Conservation (phyloP, 352 stramenopile species). For the Pythium plurisporium region DNA sequence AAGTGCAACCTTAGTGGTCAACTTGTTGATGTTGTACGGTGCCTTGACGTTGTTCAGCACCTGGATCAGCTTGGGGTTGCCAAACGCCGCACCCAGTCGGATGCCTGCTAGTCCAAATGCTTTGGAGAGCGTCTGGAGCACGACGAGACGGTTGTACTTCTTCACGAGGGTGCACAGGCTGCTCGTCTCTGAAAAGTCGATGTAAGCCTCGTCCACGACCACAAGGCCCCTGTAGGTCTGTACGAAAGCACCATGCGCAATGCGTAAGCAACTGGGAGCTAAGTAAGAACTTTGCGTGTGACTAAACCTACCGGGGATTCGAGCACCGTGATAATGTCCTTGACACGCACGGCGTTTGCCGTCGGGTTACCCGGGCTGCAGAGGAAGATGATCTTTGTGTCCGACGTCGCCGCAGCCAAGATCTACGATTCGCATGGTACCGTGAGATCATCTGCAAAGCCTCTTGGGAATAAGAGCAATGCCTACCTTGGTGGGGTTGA, state of each 20-base stretch:
- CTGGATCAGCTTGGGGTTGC: constrained; percentile 91
- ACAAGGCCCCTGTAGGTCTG: constrained; percentile 90
- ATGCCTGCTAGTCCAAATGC: constrained; percentile 97
- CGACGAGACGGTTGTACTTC: constrained; percentile 92
- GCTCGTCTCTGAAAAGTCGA: constrained; percentile 90
- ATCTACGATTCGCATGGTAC: constrained; percentile 50
- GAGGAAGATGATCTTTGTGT: constrained; percentile 97
- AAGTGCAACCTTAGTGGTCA: constrained; percentile 86
- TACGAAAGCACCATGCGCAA: not conserved
- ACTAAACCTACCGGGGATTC: constrained; percentile 47
- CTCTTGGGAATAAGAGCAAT: no score
- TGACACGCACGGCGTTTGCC: constrained; percentile 89
- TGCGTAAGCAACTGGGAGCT: no score
- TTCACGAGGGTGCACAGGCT: constrained; percentile 88
- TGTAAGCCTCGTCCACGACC: constrained; percentile 98
- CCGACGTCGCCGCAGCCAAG: constrained; percentile 76
- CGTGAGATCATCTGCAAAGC: not conserved
- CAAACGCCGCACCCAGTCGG: constrained; percentile 90
- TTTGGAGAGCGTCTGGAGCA: constrained; percentile 98
- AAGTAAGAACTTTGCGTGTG: not conserved
- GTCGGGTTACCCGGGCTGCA: constrained; percentile 98
- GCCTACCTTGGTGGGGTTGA: constrained; percentile 63
- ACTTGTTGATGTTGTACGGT: constrained; percentile 99
- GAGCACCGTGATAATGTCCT: constrained; percentile 89
- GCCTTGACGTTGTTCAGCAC: constrained; percentile 99